Conservation (phyloP, 208 protist genomes). For the Vickermania spadyakhi region DNA sequence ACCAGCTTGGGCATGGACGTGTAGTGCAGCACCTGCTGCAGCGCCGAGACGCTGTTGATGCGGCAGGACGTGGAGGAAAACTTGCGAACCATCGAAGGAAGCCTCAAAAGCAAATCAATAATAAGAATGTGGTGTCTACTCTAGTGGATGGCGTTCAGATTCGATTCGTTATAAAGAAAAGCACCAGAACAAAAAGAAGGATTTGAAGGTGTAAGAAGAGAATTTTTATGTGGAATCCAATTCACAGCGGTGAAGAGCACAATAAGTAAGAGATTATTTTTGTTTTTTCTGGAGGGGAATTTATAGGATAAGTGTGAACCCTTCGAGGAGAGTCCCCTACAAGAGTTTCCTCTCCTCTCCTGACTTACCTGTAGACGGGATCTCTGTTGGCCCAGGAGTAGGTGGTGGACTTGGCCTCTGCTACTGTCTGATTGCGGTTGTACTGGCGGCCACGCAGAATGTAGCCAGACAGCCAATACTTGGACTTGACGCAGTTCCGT, state of each 20-base stretch:
- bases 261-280: slow-evolving; percentile 1
- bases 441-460: slow-evolving; percentile 85
- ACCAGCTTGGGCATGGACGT: slow-evolving; percentile 43
- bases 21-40: slow-evolving; percentile 20
- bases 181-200: slow-evolving; percentile 9
- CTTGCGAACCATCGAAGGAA: too few species aligned
- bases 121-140: background rate
- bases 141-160: too few species aligned
- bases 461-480: slow-evolving; percentile 91
- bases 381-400: slow-evolving; percentile 88
- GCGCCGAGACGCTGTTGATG: slow-evolving; percentile 4
- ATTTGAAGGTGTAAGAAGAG: background rate
- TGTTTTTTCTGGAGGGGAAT: background rate
- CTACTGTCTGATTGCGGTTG: slow-evolving; percentile 72
- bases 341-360: background rate
- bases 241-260: background rate
- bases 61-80: slow-evolving; percentile 12
- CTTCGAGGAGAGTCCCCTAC: too few species aligned
- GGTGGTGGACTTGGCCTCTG: slow-evolving; percentile 85
- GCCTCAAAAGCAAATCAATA: slow-evolving; percentile 1
- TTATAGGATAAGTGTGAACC: too few species aligned
- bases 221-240: too few species aligned
- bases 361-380: slow-evolving; percentile 70
- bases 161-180: too few species aligned
- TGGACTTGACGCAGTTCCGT: slow-evolving; percentile 81